Evolutionary conservation across 2,329 filamentous ascomycete genomes (phyloP).

Genomic region (Capronia coronata): DNA sequence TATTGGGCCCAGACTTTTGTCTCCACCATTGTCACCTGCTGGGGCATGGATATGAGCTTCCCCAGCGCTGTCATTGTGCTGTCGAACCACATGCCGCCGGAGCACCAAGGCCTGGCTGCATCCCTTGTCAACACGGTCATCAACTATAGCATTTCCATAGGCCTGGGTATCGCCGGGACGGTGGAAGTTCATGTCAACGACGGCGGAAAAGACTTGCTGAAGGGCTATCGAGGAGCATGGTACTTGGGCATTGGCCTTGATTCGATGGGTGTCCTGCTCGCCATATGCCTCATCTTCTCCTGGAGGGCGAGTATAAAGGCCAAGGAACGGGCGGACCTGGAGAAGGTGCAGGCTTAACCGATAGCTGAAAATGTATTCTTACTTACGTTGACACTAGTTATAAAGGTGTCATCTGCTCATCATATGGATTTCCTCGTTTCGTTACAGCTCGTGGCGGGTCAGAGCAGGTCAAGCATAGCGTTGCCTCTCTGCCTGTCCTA

Average conservation of each 20-base stretch:
- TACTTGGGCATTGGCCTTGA: conserved; percentile 37
- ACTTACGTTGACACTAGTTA: background rate
- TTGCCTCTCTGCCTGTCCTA: too few species aligned
- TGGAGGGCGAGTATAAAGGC: conserved; percentile 10
- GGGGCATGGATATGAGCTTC: conserved; percentile 41
- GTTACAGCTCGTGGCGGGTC: background rate
- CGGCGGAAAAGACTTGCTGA: conserved; percentile 32
- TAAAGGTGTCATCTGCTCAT: background rate
- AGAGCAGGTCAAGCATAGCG: too few species aligned
- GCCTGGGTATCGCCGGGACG: conserved; percentile 40
- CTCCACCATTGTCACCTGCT: conserved; percentile 45
- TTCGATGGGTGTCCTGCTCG: conserved; percentile 26
- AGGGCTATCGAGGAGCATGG: conserved; percentile 36
- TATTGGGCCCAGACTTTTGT: conserved; percentile 60
- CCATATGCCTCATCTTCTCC: conserved; percentile 12
- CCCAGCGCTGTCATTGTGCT: conserved; percentile 39
- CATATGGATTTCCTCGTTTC: background rate
- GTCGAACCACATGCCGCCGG: conserved; percentile 34
- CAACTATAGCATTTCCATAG: conserved; percentile 40
- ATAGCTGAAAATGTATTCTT: background rate
- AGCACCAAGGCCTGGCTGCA: conserved; percentile 40
- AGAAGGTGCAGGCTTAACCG: conserved; percentile 8
- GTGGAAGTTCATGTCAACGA: conserved; percentile 37
- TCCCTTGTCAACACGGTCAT: conserved; percentile 37
- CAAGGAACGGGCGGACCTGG: conserved; percentile 9